These are phyloP conservation scores for Macrophomina pseudophaseolina DNA, from an alignment of 2,329 filamentous ascomycete species.

Conservation along the genomic window DNA sequence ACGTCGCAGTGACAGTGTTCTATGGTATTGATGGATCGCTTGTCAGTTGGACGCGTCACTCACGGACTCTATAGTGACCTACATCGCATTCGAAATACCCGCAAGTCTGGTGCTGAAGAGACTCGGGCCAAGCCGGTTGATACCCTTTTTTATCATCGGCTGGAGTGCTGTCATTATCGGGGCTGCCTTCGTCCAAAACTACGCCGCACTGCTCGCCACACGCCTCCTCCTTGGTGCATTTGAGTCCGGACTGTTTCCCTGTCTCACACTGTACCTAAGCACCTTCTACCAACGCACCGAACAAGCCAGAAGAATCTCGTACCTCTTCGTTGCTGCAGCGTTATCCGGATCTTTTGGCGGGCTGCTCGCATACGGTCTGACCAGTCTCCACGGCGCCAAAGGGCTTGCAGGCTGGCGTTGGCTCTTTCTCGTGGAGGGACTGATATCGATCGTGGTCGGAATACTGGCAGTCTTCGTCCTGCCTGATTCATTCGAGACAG, in stretches of 20 bases:
- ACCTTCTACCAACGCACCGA: conserved; percentile 78
- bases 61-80: conserved; percentile 45
- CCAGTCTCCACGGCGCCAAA: conserved; percentile 71
- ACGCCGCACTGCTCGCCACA: conserved; percentile 68
- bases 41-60: conserved; percentile 9
- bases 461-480: conserved; percentile 61
- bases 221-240: conserved; percentile 72
- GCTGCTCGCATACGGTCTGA: conserved; percentile 70
- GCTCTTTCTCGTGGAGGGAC: conserved; percentile 68
- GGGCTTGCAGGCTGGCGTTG: conserved; percentile 74
- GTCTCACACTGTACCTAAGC: conserved; percentile 72
- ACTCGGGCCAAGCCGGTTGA: conserved; percentile 50
- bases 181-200: conserved; percentile 71
- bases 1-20: conserved; percentile 56
- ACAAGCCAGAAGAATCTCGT: conserved; percentile 73
- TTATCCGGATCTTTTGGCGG: conserved; percentile 75
- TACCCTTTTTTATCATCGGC: conserved; percentile 65
- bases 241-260: conserved; percentile 74
- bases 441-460: conserved; percentile 60
- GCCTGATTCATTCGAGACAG: conserved; percentile 56
- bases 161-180: conserved; percentile 70
- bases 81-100: conserved; percentile 53
- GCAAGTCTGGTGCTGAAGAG: conserved; percentile 54
- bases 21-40: conserved; percentile 32
- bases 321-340: conserved; percentile 73